Evolutionary conservation across 2,329 filamentous ascomycete genomes (phyloP).

Genomic region (Phialophora expanda): DNA sequence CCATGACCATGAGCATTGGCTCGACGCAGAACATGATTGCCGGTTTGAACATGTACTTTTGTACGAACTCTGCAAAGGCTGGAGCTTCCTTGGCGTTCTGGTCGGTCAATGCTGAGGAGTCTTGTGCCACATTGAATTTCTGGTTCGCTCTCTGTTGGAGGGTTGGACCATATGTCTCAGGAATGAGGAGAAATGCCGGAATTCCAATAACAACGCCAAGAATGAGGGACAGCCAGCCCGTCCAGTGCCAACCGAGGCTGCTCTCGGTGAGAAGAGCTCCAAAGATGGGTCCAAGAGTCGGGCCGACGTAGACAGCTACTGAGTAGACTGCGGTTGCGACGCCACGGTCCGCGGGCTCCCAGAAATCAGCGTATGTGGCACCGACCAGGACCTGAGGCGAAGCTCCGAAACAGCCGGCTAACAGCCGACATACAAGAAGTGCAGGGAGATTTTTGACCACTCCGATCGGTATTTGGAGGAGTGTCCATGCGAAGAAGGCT

Average conservation of each 20-base stretch:
- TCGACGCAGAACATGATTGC: constrained; percentile 80
- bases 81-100: constrained; percentile 31
- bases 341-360: constrained; percentile 63
- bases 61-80: constrained; percentile 23
- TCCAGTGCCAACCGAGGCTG: constrained; percentile 55
- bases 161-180: constrained; percentile 41
- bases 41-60: constrained; percentile 49
- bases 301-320: constrained; percentile 49
- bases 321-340: constrained; percentile 69
- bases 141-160: constrained; percentile 39
- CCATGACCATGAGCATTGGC: constrained; percentile 72
- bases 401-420: constrained; percentile 45
- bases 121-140: constrained; percentile 23
- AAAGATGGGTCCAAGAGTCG: constrained; percentile 58
- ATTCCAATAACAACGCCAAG: constrained; percentile 52
- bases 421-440: constrained; percentile 69
- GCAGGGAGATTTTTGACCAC: constrained; percentile 70
- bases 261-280: constrained; percentile 53
- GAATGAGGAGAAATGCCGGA: constrained; percentile 20
- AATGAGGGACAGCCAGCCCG: constrained; percentile 48
- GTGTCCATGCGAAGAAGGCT: constrained; percentile 66
- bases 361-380: constrained; percentile 71
- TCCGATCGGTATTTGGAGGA: constrained; percentile 69
- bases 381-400: constrained; percentile 72
- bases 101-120: constrained; percentile 22